Percentiles rank a stretch among this genome's conserved stretches.
phyloP scores from a whole-genome alignment of 2,329 filamentous ascomycete species.

The Coniosporium tulheliwenetii region DNA sequence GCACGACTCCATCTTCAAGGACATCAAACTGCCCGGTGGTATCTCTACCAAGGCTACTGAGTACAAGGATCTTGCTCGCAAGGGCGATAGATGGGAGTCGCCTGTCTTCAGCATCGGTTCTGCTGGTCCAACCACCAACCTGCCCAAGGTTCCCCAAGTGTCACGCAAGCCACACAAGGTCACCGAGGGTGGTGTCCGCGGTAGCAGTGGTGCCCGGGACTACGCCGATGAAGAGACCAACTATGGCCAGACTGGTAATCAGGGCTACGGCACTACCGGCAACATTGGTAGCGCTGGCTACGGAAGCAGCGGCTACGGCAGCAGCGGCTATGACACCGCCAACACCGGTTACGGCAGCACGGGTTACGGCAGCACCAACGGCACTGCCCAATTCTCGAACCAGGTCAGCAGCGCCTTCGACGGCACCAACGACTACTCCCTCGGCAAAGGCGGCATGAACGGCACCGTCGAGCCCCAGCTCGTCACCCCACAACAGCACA shows the following conservation, averaged over 20 bases:
- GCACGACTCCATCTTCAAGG: constrained; percentile 82
- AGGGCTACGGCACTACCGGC: constrained; percentile 4
- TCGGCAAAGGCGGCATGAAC: background rate
- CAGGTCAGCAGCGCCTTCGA: constrained; percentile 29
- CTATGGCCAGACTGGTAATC: constrained; percentile 3
- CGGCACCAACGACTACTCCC: constrained; percentile 1
- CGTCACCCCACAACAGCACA: constrained; percentile 10
- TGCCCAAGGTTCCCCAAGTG: constrained; percentile 43
- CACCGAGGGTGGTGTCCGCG: constrained; percentile 18
- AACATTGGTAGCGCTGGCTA: constrained; percentile 4
- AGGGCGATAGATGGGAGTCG: constrained; percentile 90
- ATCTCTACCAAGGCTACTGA: constrained; percentile 90
- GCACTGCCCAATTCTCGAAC: constrained; percentile 18
- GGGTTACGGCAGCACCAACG: constrained; percentile 7
- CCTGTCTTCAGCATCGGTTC: constrained; percentile 80
- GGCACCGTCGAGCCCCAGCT: background rate
- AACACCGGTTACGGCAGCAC: constrained; percentile 2
- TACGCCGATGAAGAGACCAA: constrained; percentile 1
- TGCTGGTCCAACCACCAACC: constrained; percentile 54
- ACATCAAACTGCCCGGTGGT: constrained; percentile 71
- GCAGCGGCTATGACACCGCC: constrained; percentile 2
- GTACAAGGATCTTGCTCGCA: constrained; percentile 72
- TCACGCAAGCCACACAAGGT: constrained; percentile 43
- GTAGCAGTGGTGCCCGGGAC: constrained; percentile 2
- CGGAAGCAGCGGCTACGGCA: constrained; percentile 7